Conservation (phyloP, 345 rosid genomes). For the Populus davidiana region DNA sequence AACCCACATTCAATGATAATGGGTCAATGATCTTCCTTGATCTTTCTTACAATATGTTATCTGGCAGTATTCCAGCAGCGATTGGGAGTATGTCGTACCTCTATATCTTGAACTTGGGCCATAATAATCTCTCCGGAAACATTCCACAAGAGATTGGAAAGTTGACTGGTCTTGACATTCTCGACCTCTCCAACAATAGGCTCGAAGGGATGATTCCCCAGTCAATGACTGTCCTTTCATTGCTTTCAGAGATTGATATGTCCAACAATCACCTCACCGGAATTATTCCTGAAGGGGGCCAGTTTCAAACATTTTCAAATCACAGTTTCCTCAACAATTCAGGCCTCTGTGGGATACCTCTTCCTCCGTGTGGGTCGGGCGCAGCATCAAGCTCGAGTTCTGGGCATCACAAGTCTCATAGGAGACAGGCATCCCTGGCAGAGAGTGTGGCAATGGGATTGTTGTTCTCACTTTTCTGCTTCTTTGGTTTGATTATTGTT, state of each 20-base stretch:
- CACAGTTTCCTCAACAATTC: constrained; percentile 64
- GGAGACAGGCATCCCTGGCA: constrained; percentile 50
- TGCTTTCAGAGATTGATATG: constrained; percentile 66
- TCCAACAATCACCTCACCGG: constrained; percentile 72
- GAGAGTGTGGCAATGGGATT: constrained; percentile 90
- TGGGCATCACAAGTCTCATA: constrained; percentile 48
- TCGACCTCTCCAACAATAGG: constrained; percentile 71
- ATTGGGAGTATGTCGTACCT: constrained; percentile 73
- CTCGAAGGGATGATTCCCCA: constrained; percentile 68
- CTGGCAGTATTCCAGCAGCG: constrained; percentile 76
- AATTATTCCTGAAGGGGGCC: constrained; percentile 71
- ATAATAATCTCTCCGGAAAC: constrained; percentile 61
- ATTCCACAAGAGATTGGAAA: constrained; percentile 75
- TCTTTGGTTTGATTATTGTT: constrained; percentile 59
- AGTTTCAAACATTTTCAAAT: constrained; percentile 70
- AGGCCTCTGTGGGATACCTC: constrained; percentile 86
- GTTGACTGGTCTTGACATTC: constrained; percentile 65
- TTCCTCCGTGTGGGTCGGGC: constrained; percentile 44
- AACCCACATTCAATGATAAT: constrained; percentile 77
- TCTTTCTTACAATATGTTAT: constrained; percentile 68
- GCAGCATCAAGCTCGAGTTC: constrained; percentile 24
- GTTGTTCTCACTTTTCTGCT: constrained; percentile 71
- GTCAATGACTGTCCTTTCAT: constrained; percentile 51
- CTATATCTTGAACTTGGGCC: constrained; percentile 75
- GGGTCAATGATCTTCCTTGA: constrained; percentile 95